Evolutionary conservation across 2,329 filamentous ascomycete genomes (phyloP), one percentile per base, ranked within the genome.

Genomic region (Aaosphaeria pasadenensis): DNA sequence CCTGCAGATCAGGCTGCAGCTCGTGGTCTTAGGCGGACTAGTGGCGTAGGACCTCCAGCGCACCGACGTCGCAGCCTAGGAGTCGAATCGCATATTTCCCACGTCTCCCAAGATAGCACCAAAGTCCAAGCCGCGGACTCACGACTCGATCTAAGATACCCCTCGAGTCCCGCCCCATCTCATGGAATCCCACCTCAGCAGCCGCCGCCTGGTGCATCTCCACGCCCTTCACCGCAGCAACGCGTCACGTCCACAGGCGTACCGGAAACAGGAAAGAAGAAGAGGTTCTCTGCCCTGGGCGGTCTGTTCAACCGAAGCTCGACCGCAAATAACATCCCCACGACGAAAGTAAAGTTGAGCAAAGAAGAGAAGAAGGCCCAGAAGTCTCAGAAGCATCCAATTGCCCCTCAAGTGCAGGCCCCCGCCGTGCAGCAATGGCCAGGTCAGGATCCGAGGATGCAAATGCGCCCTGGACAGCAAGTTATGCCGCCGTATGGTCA

Each of bases 211-310:
- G 51, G 44, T 7, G 44, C 51, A n/a, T 48, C 43, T 24, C 44
- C 47, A 47, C n/a, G 46, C 13, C 53, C 59, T 11, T 43, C 43
- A 6, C 56, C 58, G 30, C 17, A 50, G 4, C 47, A 54, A 38
- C 56, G 54, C 39, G 44, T 52, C 11, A 44, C 54, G 29, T 52
- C 52, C 2, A 49, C 59, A n/a, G 47, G 46, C 5, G 46, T 52
- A 7, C 51, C 59, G 11, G 62, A 67, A 35, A 43, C 50, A 3
- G 58, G 60, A 44, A 71, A 69, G 55, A 76, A 75, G 52, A 76
- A 74, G 47, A 66, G 74, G 32, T 75, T 76, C 42, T 77, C 75
- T 2, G 57, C 66, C 4, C 53, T 78, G 7, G 73, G 74, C 4
- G 71, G 66, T 32, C 52, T 78, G 1, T 76, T 78, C 45, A 63